Evolutionary conservation across 306 rosid genomes (phyloP).

Genomic region (Vicia faba): DNA sequence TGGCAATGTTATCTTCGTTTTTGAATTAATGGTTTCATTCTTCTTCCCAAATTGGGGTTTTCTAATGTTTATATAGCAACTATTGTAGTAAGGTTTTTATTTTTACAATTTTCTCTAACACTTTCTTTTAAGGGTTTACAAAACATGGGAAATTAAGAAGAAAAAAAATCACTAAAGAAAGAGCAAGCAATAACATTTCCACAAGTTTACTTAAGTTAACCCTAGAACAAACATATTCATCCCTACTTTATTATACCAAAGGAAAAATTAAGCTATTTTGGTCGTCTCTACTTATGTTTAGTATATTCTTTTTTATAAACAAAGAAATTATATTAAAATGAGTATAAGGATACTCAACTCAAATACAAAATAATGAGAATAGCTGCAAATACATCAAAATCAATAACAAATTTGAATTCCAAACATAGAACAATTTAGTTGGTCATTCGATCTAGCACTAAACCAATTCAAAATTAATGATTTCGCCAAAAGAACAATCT

Average conservation of each 20-base stretch:
- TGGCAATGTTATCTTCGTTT: constrained; percentile 23
- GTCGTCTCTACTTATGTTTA: no score
- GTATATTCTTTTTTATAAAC: no score
- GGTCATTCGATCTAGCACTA: no score
- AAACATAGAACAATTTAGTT: no score
- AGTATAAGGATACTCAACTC: no score
- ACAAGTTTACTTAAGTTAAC: background rate
- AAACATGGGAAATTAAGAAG: background rate
- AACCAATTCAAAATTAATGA: no score
- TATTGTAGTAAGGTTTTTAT: background rate
- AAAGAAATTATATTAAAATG: no score
- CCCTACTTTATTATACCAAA: background rate
- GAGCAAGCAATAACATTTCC: background rate
- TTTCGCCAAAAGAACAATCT: no score
- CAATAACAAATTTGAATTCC: no score
- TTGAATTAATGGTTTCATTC: constrained; percentile 18
- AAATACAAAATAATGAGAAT: no score
- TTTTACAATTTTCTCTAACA: background rate
- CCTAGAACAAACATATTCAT: background rate
- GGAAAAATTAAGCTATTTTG: background rate
- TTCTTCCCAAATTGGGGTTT: constrained; percentile 17
- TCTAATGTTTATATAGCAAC: background rate
- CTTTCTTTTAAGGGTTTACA: background rate
- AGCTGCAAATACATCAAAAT: no score
- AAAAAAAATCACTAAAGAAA: background rate